Evolutionary conservation across 495 filamentous ascomycete genomes (phyloP), one percentile per base, ranked within the genome.

Genomic region (Massariosphaeria phaeospora): DNA sequence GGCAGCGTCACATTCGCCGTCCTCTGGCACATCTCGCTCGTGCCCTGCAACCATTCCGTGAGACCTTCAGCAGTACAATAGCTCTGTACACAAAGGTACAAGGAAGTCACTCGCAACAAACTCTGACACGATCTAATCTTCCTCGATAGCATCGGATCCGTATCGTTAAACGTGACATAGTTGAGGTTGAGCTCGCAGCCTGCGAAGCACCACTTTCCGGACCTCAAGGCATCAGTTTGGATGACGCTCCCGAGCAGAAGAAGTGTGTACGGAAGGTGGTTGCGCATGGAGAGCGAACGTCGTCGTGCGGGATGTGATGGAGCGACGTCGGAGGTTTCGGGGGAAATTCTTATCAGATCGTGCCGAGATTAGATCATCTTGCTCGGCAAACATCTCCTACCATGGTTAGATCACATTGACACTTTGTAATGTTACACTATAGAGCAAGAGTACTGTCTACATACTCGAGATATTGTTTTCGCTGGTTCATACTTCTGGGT

Each of bases 341-440:
- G 24, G n/a, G 35, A 29, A 52, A 52, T 41, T 42, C 39, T 52
- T 52, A 52, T 52, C 48, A 42, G 48, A 52, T 52, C n/a, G n/a
- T n/a, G n/a, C n/a, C n/a, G n/a, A n/a, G n/a, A n/a, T n/a, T n/a
- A n/a, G n/a, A n/a, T n/a, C n/a, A n/a, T n/a, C n/a, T n/a, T n/a
- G n/a, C n/a, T n/a, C n/a, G n/a, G n/a, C n/a, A n/a, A n/a, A n/a
- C n/a, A n/a, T n/a, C n/a, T n/a, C n/a, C n/a, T n/a, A n/a, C n/a
- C n/a, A n/a, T n/a, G n/a, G n/a, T n/a, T n/a, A n/a, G n/a, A n/a
- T n/a, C n/a, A n/a, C n/a, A n/a, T n/a, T n/a, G n/a, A n/a, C n/a
- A n/a, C n/a, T n/a, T n/a, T n/a, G n/a, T n/a, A n/a, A n/a, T n/a
- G n/a, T n/a, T n/a, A n/a, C n/a, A n/a, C n/a, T n/a, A n/a, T n/a